These are phyloP conservation scores for Candida oleophila DNA, from an alignment of 805 yeast genomes.

Conservation along the genomic window DNA sequence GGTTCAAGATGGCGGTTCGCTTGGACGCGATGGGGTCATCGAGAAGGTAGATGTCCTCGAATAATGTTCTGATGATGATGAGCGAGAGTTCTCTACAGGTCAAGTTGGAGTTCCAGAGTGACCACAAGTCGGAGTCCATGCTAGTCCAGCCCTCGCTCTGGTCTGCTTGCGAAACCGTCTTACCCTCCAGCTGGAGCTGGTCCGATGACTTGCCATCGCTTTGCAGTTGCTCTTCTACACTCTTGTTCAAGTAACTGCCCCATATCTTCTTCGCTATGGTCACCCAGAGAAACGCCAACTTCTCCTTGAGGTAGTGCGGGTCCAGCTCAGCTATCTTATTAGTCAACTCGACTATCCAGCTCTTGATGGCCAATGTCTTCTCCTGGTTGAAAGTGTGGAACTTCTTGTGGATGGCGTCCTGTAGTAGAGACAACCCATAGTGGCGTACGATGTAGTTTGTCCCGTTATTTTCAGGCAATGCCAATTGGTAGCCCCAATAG, in stretches of 20 bases:
- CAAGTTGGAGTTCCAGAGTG: conserved; percentile 67
- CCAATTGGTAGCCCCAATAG: conserved; percentile 86
- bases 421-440: conserved; percentile 80
- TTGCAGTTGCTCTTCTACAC: conserved; percentile 12
- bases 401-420: conserved; percentile 60
- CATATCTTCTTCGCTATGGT: conserved; percentile 86
- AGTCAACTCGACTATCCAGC: conserved; percentile 83
- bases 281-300: conserved; percentile 88
- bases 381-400: conserved; percentile 56
- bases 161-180: conserved; percentile 45
- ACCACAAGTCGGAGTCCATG: conserved; percentile 78
- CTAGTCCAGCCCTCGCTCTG: conserved; percentile 72
- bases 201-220: conserved; percentile 5
- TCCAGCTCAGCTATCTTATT: conserved; percentile 58
- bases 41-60: conserved; percentile 88
- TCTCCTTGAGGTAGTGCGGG: conserved; percentile 88
- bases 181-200: conserved; percentile 5
- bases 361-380: conserved; percentile 66
- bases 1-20: conserved; percentile 72
- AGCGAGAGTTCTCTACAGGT: conserved; percentile 74
- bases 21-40: conserved; percentile 90
- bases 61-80: conserved; percentile 77
- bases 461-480: conserved; percentile 56
- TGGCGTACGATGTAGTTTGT: conserved; percentile 77
- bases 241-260: conserved; percentile 67